A percentile compares a stretch with the other conserved stretches of the same genome.
phyloP scores from a whole-genome alignment of 345 rosid genomes.

The Syzygium aromaticum region DNA sequence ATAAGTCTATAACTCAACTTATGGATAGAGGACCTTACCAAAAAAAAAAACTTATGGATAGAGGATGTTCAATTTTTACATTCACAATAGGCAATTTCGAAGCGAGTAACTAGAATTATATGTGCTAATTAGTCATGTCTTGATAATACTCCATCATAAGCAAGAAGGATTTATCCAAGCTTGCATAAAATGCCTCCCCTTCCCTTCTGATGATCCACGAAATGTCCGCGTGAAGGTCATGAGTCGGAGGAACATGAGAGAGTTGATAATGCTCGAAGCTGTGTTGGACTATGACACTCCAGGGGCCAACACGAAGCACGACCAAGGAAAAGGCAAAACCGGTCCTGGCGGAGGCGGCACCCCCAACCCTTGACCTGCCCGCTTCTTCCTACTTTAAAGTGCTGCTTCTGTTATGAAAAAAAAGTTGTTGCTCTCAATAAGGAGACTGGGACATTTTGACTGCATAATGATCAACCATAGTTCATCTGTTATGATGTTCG shows the following conservation, averaged over 20 bases:
- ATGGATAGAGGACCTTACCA: not conserved
- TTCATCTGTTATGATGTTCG: constrained; percentile 2
- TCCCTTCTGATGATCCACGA: not conserved
- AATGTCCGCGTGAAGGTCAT: not conserved
- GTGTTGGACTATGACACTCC: constrained; percentile 1
- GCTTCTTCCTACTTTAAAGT: not conserved
- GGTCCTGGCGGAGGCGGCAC: not conserved
- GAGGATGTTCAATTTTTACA: not conserved
- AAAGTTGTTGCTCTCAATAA: not conserved
- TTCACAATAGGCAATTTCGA: not conserved
- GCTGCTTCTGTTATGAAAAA: not conserved
- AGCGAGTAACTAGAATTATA: not conserved
- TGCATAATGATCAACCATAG: not conserved
- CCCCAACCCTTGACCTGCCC: not conserved
- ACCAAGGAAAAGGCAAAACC: not conserved
- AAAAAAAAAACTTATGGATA: no score
- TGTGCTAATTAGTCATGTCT: not conserved
- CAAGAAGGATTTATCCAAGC: not conserved
- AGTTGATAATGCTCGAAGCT: not conserved
- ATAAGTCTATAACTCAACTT: not conserved
- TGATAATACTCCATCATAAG: not conserved
- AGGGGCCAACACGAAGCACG: not conserved
- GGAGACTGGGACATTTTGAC: not conserved
- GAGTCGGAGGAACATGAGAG: not conserved
- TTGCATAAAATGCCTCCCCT: not conserved